Percentiles rank a stretch among this genome's conserved stretches.
Evolutionary conservation across 139 green algal species (phyloP).

Genomic region (Micromonas commoda): DNA sequence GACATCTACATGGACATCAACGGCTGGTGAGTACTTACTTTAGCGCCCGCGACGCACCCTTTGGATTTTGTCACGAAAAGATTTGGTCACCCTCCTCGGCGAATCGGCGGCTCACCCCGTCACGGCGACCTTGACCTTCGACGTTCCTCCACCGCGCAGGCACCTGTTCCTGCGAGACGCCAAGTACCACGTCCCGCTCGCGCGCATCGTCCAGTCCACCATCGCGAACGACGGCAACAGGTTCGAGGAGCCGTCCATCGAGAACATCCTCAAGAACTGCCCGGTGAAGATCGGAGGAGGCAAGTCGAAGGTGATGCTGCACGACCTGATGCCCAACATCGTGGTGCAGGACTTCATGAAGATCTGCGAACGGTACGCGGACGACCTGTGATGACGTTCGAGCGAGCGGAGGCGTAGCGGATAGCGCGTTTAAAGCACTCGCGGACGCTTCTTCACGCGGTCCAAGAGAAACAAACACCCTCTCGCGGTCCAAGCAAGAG

Average conservation of each 20-base stretch:
- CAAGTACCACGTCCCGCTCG: background rate
- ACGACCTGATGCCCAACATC: background rate
- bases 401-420: background rate
- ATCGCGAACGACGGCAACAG: background rate
- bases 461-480: too few species aligned
- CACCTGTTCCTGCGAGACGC: conserved; percentile 55
- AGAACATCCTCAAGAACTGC: background rate
- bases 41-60: too few species aligned
- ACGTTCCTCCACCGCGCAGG: too few species aligned
- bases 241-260: background rate
- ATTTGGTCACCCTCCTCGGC: too few species aligned
- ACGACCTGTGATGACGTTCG: background rate
- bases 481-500: too few species aligned
- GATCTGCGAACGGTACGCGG: background rate
- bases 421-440: too few species aligned
- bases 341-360: background rate
- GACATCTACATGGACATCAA: conserved; percentile 60
- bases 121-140: too few species aligned
- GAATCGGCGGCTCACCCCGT: too few species aligned
- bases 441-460: too few species aligned
- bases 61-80: too few species aligned
- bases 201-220: background rate
- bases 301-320: background rate
- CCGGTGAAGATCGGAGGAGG: background rate
- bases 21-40: too few species aligned